These are phyloP conservation scores for Chenopodium berlandieri DNA, from an alignment of 148 eudicot genomes.

Conservation along the genomic window DNA sequence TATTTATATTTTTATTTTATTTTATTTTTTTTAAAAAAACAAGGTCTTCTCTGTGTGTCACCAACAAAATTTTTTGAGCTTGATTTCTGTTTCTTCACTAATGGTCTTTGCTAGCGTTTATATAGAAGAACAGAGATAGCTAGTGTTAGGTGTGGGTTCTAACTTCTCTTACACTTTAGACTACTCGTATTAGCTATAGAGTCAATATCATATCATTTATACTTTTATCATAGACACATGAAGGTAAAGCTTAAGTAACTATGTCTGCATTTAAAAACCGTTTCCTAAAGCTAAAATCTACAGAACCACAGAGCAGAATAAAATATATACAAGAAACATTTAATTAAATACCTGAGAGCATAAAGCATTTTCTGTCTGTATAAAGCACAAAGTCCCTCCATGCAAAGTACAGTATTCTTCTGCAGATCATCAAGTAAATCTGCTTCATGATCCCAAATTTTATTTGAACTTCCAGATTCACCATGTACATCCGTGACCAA, in stretches of 20 bases:
- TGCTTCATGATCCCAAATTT: conserved; percentile 30
- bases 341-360: conserved; percentile 14
- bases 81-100: background rate
- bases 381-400: conserved; percentile 53
- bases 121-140: background rate
- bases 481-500: background rate
- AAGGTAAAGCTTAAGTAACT: background rate
- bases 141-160: background rate
- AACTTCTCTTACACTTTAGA: background rate
- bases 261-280: no score
- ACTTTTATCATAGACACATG: background rate
- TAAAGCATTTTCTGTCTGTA: conserved; percentile 29
- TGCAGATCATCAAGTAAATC: conserved; percentile 35
- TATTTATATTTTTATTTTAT: no score
- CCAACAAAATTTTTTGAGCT: background rate
- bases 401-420: conserved; percentile 39
- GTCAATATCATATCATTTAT: background rate
- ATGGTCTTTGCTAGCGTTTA: background rate
- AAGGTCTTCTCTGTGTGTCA: background rate
- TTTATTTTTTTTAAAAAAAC: no score
- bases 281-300: background rate
- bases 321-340: no score
- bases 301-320: background rate
- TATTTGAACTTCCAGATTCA: conserved; percentile 14
- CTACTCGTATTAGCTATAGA: background rate